Evolutionary conservation across 371 early-diverging fungal genomes (phyloP), one percentile per base, ranked within the genome.

Genomic region (Capillidium heterosporum): DNA sequence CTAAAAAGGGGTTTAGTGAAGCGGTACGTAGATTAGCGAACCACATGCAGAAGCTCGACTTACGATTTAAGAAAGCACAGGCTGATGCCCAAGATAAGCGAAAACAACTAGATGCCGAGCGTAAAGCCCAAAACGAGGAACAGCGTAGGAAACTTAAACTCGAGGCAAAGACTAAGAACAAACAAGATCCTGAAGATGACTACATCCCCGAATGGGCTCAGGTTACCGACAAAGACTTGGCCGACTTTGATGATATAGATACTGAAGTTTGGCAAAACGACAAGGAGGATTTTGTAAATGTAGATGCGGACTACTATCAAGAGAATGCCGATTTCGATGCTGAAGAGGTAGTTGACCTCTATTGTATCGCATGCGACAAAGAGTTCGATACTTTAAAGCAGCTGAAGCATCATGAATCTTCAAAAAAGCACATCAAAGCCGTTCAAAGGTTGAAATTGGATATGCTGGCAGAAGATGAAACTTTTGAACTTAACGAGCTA

Each of bases 341-440:
- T 1, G 70, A 71, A 31, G 62, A 68, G 0, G 60, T 49, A 17
- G 66, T 66, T 4, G 78, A 74, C 24, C 75, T 75, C 50, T 82
- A 78, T 52, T 91, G 91, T 65, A 77, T 78, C n/a, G 84, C 84
- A 0, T 91, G 91, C 59, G 75, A 81, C 58, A 88, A 83, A 63
- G 66, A 63, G 31, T 91, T 89, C 67, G 76, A 81, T 59, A 78
- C 78, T 21, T 78, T 81, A 55, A 67, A 73, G n/a, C 85, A 85
- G 63, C 78, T 75, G 67, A 65, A 67, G 31, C 85, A 78, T 49
- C 91, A 91, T 61, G 84, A 86, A 63, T 66, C 67, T 57, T 82
- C 82, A 29, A 80, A 78, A 62, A 84, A 81, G 60, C 91, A 91
- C 65, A 31, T 78, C 1, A 78, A 84, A 56, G 73, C 71, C 11